Conservation (phyloP, 768 basidiomycete genomes). For the Mycena amicta region DNA sequence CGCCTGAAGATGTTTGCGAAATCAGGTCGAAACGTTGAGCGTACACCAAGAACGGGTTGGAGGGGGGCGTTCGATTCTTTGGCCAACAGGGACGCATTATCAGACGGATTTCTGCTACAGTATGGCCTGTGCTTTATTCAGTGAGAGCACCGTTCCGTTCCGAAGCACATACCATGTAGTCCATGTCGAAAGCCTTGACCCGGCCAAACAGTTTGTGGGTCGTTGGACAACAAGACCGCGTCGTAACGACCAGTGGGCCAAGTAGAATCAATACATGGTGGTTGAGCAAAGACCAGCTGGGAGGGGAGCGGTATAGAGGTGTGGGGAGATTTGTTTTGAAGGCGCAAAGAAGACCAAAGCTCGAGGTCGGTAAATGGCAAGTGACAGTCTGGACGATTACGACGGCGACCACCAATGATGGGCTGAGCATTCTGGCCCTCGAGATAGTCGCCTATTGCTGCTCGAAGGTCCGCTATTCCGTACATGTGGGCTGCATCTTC, state of each 20-base stretch:
- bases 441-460: constrained; percentile 29
- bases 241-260: constrained; percentile 20
- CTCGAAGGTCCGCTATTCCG: constrained; percentile 29
- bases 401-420: constrained; percentile 10
- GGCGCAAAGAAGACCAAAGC: constrained; percentile 29
- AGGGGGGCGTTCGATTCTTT: neutral
- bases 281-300: constrained; percentile 26
- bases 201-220: constrained; percentile 18
- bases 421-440: neutral
- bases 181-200: constrained; percentile 13
- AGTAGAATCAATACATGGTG: constrained; percentile 5
- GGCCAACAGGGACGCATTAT: constrained; percentile 15
- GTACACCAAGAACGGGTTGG: constrained; percentile 28
- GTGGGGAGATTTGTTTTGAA: constrained; percentile 30
- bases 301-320: constrained; percentile 21
- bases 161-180: constrained; percentile 17
- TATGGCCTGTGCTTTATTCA: constrained; percentile 11
- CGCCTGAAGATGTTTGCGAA: constrained; percentile 13
- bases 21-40: constrained; percentile 28
- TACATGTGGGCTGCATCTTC: constrained; percentile 24
- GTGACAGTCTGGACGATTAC: neutral
- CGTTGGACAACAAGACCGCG: constrained; percentile 13
- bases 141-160: constrained; percentile 8
- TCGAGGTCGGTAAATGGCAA: constrained; percentile 27
- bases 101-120: constrained; percentile 21